phyloP scores from a whole-genome alignment of 192 early-diverging fungal species.

The Entomortierella chlamydospora region DNA sequence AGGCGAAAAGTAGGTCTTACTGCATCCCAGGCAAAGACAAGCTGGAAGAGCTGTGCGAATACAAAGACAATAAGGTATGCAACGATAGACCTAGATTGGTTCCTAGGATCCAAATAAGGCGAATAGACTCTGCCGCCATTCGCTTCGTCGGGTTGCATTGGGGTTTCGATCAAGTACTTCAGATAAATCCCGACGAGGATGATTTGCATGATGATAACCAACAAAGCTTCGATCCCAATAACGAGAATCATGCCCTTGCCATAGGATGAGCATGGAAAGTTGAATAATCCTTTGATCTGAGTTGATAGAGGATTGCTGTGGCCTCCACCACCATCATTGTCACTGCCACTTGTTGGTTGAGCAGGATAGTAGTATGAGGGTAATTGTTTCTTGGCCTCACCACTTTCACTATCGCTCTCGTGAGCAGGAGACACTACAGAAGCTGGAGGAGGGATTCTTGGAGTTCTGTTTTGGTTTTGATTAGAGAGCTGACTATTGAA shows the following conservation, averaged over 20 bases:
- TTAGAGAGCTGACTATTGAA: too few relatives aligned
- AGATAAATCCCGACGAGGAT: conserved; percentile 41
- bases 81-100: conserved; percentile 60
- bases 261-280: conserved; percentile 36
- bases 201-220: conserved; percentile 47
- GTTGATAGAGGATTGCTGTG: neutral
- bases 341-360: conserved; percentile 8
- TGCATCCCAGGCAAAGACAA: conserved; percentile 75
- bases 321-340: neutral
- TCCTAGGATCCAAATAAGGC: conserved; percentile 22
- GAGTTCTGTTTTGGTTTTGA: neutral
- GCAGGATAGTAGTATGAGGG: conserved; percentile 40
- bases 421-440: too few relatives aligned
- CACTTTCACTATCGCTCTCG: neutral
- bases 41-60: conserved; percentile 75
- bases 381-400: conserved; percentile 4
- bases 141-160: neutral
- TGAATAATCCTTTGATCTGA: conserved; percentile 8
- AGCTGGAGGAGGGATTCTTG: conserved; percentile 1
- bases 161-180: neutral
- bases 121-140: neutral
- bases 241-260: conserved; percentile 28
- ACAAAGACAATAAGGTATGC: conserved; percentile 82
- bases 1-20: too few relatives aligned
- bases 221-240: conserved; percentile 33